Evolutionary conservation across 2,329 filamentous ascomycete genomes (phyloP), one percentile per base, ranked within the genome.

Genomic region (Lasiodiplodia sp.): DNA sequence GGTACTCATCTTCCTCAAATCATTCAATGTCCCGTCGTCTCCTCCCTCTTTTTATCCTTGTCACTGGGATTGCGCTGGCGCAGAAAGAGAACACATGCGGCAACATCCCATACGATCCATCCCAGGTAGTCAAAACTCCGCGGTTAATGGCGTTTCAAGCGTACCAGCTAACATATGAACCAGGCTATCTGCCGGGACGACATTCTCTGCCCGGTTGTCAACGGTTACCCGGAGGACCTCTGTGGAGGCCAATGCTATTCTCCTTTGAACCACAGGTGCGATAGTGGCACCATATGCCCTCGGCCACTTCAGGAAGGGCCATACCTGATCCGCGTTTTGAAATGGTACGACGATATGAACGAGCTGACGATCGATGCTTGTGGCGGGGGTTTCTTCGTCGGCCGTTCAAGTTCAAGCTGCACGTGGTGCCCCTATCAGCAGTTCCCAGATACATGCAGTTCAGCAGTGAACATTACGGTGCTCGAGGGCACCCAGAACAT

Each of bases 171-270:
- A 68, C 18, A 40, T 34, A 4, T 16, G 7, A n/a, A 25, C 5
- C 16, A 63, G 66, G 51, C 51, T 6, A 18, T 12, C 49, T 68
- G 66, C 23, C 31, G 34, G 12, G 23, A 38, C 18, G 28, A n/a
- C 23, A n/a, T 2, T 37, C 31, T 68, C 23, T 68, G 66, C 28
- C 58, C 57, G 6, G n/a, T 47, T 18, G 23, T 66, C 10, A 68
- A 76, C 66, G 78, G 75, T 21, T 60, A 71, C 38, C 71, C 75
- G 18, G 76, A 77, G 0, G 67, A 78, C 40, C 70, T 71, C 67
- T 81, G 79, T 55, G 79, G 79, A n/a, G 65, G 58, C 1, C 77
- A 76, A 51, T 80, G 79, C 72, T 80, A 80, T 65, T 69, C 62
- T 11, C 11, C 31, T 10, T 18, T 52, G 18, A 34, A 21, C 52